Evolutionary conservation across 2,329 filamentous ascomycete genomes (phyloP).

Genomic region (Anisogramma anomala): DNA sequence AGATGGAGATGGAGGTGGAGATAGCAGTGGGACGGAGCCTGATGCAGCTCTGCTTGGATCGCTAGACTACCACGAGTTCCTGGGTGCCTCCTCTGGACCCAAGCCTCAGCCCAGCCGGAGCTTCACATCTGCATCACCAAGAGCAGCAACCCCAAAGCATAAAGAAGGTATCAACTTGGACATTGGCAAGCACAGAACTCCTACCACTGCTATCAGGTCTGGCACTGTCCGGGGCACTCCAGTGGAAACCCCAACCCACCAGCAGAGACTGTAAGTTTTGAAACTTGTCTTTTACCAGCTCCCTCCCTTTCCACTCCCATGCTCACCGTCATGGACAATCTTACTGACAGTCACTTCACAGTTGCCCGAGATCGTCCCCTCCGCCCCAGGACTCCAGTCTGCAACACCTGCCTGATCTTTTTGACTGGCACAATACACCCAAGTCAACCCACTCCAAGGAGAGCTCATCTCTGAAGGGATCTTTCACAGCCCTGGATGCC

Average conservation of each 20-base stretch:
- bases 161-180: background rate
- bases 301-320: background rate
- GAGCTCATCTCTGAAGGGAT: background rate
- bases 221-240: background rate
- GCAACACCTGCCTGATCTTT: background rate
- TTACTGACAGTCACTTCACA: background rate
- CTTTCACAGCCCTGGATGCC: background rate
- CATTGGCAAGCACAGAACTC: background rate
- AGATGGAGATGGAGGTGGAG: background rate
- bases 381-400: background rate
- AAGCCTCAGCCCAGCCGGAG: background rate
- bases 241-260: background rate
- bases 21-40: background rate
- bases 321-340: too few relatives aligned
- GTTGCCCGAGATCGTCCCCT: background rate
- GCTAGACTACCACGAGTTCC: constrained; percentile 9
- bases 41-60: background rate
- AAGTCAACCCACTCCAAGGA: background rate
- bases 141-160: background rate
- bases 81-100: background rate
- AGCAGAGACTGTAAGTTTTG: background rate
- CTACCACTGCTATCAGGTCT: background rate
- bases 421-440: background rate
- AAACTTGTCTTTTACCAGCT: background rate
- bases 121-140: background rate